Evolutionary conservation across 2,329 filamentous ascomycete genomes (phyloP).

Genomic region (Ceratocystis harringtonii): DNA sequence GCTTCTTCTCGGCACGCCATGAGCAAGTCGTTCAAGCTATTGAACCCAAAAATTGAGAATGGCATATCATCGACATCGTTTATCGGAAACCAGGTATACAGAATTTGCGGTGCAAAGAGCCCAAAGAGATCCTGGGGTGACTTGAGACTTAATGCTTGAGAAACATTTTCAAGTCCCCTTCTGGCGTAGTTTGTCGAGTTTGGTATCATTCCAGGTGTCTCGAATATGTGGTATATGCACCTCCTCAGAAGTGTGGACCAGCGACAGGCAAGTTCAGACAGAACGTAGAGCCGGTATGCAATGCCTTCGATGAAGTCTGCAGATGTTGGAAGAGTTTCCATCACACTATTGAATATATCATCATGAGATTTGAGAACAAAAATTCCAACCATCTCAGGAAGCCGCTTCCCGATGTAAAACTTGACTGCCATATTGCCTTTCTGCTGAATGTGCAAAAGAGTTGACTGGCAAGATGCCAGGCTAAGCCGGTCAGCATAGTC

Average conservation of each 20-base stretch:
- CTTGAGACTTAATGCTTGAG: slow-evolving; percentile 47
- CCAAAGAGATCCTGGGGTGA: slow-evolving; percentile 58
- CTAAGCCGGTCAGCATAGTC: slow-evolving; percentile 48
- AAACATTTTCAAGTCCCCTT: slow-evolving; percentile 53
- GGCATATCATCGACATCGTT: slow-evolving; percentile 59
- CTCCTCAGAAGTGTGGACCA: slow-evolving; percentile 79
- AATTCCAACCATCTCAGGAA: slow-evolving; percentile 62
- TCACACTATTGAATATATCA: slow-evolving; percentile 66
- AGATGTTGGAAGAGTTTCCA: slow-evolving; percentile 63
- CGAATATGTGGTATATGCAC: slow-evolving; percentile 88
- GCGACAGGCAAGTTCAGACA: slow-evolving; percentile 60
- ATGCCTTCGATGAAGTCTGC: slow-evolving; percentile 64
- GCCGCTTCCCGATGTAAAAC: slow-evolving; percentile 52
- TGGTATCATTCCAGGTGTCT: slow-evolving; percentile 62
- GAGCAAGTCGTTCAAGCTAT: slow-evolving; percentile 52
- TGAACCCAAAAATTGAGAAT: slow-evolving; percentile 71
- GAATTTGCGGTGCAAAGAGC: slow-evolving; percentile 73
- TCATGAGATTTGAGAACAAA: slow-evolving; percentile 77
- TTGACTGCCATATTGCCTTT: slow-evolving; percentile 56
- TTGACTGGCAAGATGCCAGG: slow-evolving; percentile 49
- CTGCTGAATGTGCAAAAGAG: slow-evolving; percentile 57
- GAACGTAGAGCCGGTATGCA: slow-evolving; percentile 60
- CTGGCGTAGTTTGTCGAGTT: slow-evolving; percentile 54
- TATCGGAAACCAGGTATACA: slow-evolving; percentile 76
- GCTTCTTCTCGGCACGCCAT: slow-evolving; percentile 59